Base-by-base conservation (phyloP, 176 grass and related monocot species). In the Oryza punctata region DNA sequence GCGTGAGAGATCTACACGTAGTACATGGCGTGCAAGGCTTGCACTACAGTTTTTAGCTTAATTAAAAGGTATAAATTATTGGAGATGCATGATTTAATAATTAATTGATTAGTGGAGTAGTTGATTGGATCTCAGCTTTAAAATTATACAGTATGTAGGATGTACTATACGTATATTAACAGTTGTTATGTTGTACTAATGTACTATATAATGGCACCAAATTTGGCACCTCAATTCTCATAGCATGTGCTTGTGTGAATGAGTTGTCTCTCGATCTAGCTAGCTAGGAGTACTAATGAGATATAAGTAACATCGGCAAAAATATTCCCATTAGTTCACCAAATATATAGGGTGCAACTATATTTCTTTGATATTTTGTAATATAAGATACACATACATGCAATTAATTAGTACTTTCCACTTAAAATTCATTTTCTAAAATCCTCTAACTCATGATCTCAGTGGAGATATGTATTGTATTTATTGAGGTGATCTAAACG, bases 21-120 rank as follows among this genome's bases (percentile, higher is more conserved):
- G 44, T 60, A 87, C 78, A 69, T 5, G 18, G 45, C 24, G 61
- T 86, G 69, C 77, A 86, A 68, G 77, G 54, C 21, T 60, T 60
- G 18, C 45, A 54, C 24, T 86, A 54, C 21, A 60, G 50, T 72
- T 13, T 41, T 50, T 32, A 12, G 0, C 15, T 67, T n/a, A 14
- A 44, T 76, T 54, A 72, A 29, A 86, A 57, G 52, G 19, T 57
- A 9, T 57, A n/a, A 16, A 50, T 50, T 14, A 50, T 50, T 15
- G 14, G 47, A 50, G 50, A 57, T 57, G 52, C 52, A 57, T 9
- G 50, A 18, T 16, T 16, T 49, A 49, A 18, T 28, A 28, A 18
- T n/a, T 68, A 7, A 18, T n/a, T 68, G 7, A 47, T 37, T 46
- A 65, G 38, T 5, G 26, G 9, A 33, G 6, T 18, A 38, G 6